phyloP scores from a whole-genome alignment of 1,139 yeast genomes.

The Hansenula sp. region DNA sequence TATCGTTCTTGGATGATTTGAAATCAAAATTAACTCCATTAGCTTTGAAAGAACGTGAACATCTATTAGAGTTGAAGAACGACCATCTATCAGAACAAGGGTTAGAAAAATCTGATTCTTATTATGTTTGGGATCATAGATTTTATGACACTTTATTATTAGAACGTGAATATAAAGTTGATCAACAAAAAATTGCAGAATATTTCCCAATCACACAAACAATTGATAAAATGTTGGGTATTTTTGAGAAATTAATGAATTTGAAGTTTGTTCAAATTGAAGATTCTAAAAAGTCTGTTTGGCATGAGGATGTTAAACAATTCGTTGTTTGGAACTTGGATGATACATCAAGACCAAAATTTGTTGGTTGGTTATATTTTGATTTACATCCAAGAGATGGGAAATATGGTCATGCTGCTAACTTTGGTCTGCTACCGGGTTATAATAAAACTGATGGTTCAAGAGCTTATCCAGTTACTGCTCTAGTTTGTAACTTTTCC shows the following conservation, averaged over 20 bases:
- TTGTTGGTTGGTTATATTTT: constrained; percentile 75
- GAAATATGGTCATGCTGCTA: constrained; percentile 86
- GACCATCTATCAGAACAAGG: constrained; percentile 45
- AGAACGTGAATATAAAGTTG: constrained; percentile 67
- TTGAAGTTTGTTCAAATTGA: constrained; percentile 56
- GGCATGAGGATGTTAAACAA: constrained; percentile 81
- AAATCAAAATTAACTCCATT: constrained; percentile 51
- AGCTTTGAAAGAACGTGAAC: constrained; percentile 51
- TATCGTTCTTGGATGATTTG: constrained; percentile 59
- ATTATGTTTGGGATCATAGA: constrained; percentile 72
- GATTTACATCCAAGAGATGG: constrained; percentile 86
- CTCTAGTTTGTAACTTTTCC: constrained; percentile 81
- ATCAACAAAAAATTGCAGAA: constrained; percentile 66
- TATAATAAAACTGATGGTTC: constrained; percentile 43
- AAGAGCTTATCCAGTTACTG: constrained; percentile 67
- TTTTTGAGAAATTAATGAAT: constrained; percentile 66
- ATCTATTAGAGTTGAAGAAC: constrained; percentile 49
- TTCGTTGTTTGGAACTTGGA: constrained; percentile 69
- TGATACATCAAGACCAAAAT: constrained; percentile 43
- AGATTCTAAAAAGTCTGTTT: constrained; percentile 37
- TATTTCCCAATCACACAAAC: constrained; percentile 75
- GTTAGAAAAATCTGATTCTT: constrained; percentile 34
- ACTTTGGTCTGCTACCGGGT: constrained; percentile 68
- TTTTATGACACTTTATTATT: constrained; percentile 62
- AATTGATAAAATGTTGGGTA: constrained; percentile 59